A percentile compares a stretch with the other conserved stretches of the same genome.
These are phyloP conservation scores for Fraxinus sp. DNA, from an alignment of 305 asterid genomes.

Conservation along the genomic window DNA sequence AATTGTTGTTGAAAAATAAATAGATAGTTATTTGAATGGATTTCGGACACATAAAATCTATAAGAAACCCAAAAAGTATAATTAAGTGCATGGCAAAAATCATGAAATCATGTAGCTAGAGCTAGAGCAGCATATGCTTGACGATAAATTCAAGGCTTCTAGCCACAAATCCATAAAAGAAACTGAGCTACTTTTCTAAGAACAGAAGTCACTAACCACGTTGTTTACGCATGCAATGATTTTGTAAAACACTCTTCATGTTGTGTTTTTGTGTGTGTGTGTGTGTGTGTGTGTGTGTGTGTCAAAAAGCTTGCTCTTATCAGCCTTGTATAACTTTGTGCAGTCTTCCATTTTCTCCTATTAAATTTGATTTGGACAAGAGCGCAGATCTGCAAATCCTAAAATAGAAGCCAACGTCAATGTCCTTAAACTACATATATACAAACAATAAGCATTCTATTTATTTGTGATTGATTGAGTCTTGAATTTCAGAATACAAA, in stretches of 20 bases:
- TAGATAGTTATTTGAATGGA: not conserved
- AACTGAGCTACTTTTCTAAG: not conserved
- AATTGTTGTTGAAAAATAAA: constrained; percentile 8
- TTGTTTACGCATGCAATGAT: not conserved
- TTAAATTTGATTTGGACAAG: not conserved
- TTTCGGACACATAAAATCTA: not conserved
- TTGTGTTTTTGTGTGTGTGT: constrained; percentile 5
- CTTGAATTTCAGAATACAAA: not conserved
- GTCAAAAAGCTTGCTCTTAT: constrained; percentile 16
- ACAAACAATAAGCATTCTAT: not conserved
- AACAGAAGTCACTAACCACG: not conserved
- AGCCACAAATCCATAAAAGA: constrained; percentile 10
- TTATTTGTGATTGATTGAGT: not conserved
- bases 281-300: not conserved
- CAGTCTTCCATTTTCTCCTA: not conserved
- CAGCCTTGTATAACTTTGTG: not conserved
- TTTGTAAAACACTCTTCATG: not conserved
- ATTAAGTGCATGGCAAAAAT: not conserved
- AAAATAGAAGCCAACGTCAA: not conserved
- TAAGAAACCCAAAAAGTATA: not conserved
- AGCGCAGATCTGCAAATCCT: not conserved
- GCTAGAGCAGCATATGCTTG: not conserved
- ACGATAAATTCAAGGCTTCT: constrained; percentile 17
- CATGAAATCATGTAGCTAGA: not conserved
- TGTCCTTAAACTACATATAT: not conserved